phyloP scores from a whole-genome alignment of 2,329 filamentous ascomycete genomes.

The Microcyclospora pomicola region DNA sequence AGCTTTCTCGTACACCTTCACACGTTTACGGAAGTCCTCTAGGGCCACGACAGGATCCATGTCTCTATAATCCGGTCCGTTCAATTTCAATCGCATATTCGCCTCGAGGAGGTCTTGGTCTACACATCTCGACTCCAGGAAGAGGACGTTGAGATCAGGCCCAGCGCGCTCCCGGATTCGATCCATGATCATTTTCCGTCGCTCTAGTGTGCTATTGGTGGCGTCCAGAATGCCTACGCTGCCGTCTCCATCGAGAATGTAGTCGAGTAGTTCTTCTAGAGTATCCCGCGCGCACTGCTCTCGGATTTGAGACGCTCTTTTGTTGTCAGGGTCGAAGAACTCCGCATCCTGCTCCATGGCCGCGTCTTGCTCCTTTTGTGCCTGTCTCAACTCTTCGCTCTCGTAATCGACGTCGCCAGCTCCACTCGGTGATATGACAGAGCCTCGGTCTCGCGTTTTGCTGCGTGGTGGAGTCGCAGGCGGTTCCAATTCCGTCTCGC shows the following conservation, averaged over 20 bases:
- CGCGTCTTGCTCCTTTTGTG: constrained; percentile 25
- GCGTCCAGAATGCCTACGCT: constrained; percentile 93
- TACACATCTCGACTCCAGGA: constrained; percentile 87
- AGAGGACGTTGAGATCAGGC: constrained; percentile 74
- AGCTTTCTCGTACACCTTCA: constrained; percentile 83
- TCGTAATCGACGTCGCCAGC: neutral
- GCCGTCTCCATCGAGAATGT: constrained; percentile 67
- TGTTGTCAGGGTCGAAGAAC: constrained; percentile 89
- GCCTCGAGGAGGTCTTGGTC: constrained; percentile 75
- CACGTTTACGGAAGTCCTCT: constrained; percentile 82
- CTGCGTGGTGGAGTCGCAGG: constrained; percentile 22
- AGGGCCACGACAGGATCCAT: constrained; percentile 79
- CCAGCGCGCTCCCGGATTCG: constrained; percentile 72
- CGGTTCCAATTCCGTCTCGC: constrained; percentile 29
- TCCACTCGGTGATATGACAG: neutral
- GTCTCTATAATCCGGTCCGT: constrained; percentile 87
- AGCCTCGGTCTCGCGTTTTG: no score
- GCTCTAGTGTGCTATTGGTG: constrained; percentile 85
- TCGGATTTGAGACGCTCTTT: constrained; percentile 64
- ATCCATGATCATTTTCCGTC: constrained; percentile 61
- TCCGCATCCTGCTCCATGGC: constrained; percentile 74
- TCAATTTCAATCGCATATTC: constrained; percentile 94
- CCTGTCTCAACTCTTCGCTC: neutral
- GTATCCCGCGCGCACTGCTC: constrained; percentile 90
- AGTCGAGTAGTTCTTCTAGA: constrained; percentile 80